Evolutionary conservation across 1,284 basidiomycete genomes (phyloP).

Genomic region (Ganoderma resinaceum): DNA sequence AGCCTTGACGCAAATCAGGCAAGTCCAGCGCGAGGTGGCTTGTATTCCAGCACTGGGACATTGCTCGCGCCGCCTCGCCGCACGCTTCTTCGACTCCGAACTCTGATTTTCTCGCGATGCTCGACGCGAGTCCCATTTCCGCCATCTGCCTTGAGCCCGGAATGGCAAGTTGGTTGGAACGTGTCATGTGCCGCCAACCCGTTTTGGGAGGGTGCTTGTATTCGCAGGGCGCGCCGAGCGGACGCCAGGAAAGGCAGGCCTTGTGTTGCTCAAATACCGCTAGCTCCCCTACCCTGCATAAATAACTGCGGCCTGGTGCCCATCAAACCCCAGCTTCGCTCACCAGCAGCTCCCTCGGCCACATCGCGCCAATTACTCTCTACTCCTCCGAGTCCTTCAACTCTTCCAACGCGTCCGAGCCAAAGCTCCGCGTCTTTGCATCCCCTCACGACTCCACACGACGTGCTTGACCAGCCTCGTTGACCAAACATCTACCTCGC

Average conservation of each 20-base stretch:
- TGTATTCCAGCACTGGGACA: neutral
- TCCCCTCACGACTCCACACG: constrained; percentile 4
- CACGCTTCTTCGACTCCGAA: constrained; percentile 9
- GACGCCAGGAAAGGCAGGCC: constrained; percentile 25
- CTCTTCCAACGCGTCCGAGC: constrained; percentile 11
- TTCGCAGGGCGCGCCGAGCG: constrained; percentile 12
- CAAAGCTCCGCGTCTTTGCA: constrained; percentile 5
- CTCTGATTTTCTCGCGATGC: constrained; percentile 19
- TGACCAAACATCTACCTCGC: neutral
- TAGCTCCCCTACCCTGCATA: constrained; percentile 14
- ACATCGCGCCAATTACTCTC: constrained; percentile 2
- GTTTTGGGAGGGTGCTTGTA: constrained; percentile 38
- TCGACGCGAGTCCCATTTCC: constrained; percentile 28
- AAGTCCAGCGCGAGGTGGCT: constrained; percentile 6
- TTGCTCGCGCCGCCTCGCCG: neutral
- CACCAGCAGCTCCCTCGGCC: constrained; percentile 13
- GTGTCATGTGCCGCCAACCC: constrained; percentile 31
- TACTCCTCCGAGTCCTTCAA: neutral
- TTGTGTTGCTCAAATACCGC: constrained; percentile 19
- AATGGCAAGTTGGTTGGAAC: constrained; percentile 32
- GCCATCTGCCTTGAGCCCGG: constrained; percentile 34
- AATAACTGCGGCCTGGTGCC: constrained; percentile 22
- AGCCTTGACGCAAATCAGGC: constrained; percentile 12
- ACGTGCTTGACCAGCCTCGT: constrained; percentile 4
- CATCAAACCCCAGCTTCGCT: constrained; percentile 22